Evolutionary conservation across 495 filamentous ascomycete species (phyloP).

Genomic region (Lophiotrema nucula): DNA sequence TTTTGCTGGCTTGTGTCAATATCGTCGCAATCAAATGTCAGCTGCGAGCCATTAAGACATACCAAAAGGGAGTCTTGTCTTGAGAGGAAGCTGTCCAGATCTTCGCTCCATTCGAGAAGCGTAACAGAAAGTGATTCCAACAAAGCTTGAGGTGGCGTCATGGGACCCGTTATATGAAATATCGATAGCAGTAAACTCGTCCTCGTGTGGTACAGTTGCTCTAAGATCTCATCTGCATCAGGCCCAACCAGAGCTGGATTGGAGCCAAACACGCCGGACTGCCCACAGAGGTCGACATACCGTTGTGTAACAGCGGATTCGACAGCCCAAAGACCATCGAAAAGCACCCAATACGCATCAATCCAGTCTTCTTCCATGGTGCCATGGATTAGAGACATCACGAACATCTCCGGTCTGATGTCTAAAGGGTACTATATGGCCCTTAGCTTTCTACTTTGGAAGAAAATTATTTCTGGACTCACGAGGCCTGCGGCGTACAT

Average conservation of each 20-base stretch:
- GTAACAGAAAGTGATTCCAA: slow-evolving; percentile 25
- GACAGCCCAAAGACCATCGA: slow-evolving; percentile 31
- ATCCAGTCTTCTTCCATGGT: slow-evolving; percentile 30
- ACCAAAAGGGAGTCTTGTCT: slow-evolving; percentile 24
- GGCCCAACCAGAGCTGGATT: not conserved
- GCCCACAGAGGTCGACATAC: slow-evolving; percentile 24
- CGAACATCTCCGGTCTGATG: slow-evolving; percentile 26
- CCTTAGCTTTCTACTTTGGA: slow-evolving; percentile 13
- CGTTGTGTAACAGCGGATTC: slow-evolving; percentile 29
- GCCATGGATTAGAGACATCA: slow-evolving; percentile 22
- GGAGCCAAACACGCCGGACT: slow-evolving; percentile 14
- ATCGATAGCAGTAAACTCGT: slow-evolving; percentile 25
- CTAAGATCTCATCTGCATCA: slow-evolving; percentile 28
- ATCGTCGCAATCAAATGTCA: not conserved
- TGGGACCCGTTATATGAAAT: slow-evolving; percentile 22
- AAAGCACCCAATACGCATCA: slow-evolving; percentile 30
- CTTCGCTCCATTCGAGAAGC: slow-evolving; percentile 29
- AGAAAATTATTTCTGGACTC: not conserved
- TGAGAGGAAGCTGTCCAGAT: slow-evolving; percentile 24
- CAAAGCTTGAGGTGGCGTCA: slow-evolving; percentile 18
- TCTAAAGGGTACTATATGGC: slow-evolving; percentile 25
- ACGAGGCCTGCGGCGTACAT: slow-evolving; percentile 28
- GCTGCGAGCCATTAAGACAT: not conserved
- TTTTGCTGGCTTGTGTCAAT: not conserved
- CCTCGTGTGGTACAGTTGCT: slow-evolving; percentile 17